A percentile compares a stretch with the other conserved stretches of the same genome.
These are phyloP conservation scores for Ophiocordyceps camponoti-saundersi DNA, from an alignment of 2,329 filamentous ascomycete genomes.

Conservation along the genomic window DNA sequence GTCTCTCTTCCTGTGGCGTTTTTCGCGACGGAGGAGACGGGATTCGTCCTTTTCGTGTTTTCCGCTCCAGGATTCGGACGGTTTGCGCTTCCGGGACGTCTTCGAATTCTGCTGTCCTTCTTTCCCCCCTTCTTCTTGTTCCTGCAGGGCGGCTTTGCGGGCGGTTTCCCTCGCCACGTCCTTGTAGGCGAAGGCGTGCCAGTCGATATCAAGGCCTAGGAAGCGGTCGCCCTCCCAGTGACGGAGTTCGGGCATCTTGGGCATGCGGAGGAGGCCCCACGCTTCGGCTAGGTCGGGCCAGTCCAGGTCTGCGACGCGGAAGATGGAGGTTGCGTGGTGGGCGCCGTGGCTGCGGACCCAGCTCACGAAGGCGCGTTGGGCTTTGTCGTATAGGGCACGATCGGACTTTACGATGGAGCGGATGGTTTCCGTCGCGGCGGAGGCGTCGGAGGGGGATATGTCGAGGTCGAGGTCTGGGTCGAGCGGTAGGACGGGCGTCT, in stretches of 20 bases:
- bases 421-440: conserved; percentile 38
- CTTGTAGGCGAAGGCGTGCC: conserved; percentile 52
- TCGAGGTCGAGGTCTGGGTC: conserved; percentile 31
- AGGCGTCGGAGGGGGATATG: conserved; percentile 45
- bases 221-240: conserved; percentile 52
- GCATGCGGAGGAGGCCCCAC: conserved; percentile 76
- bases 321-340: conserved; percentile 83
- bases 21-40: conserved; percentile 44
- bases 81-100: conserved; percentile 37
- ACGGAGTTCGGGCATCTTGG: conserved; percentile 84
- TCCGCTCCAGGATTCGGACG: conserved; percentile 56
- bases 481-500: conserved; percentile 62
- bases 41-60: conserved; percentile 50
- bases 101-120: conserved; percentile 2
- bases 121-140: conserved; percentile 21
- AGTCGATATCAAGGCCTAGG: conserved; percentile 46
- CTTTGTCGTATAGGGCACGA: conserved; percentile 61
- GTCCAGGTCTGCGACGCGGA: conserved; percentile 63
- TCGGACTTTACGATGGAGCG: conserved; percentile 36
- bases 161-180: conserved; percentile 52
- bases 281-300: conserved; percentile 68
- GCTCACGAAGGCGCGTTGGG: conserved; percentile 79
- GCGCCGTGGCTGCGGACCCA: conserved; percentile 87
- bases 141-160: conserved; percentile 20
- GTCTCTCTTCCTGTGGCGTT: conserved; percentile 46